These are phyloP conservation scores for Ustilago vetiveriae DNA, from an alignment of 1,284 basidiomycete species.

Conservation along the genomic window DNA sequence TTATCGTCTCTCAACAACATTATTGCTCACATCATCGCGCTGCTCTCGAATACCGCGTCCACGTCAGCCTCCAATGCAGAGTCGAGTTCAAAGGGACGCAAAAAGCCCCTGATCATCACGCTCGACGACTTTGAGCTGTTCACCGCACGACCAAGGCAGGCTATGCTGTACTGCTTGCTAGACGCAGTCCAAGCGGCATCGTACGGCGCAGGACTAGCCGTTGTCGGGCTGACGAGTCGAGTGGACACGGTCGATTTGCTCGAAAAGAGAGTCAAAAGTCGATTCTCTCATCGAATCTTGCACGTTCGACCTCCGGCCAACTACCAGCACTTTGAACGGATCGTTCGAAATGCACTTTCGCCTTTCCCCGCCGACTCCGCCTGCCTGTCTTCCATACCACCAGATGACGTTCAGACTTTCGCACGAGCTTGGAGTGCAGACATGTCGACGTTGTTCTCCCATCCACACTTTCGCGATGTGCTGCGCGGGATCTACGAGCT, in stretches of 20 bases:
- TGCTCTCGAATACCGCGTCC: conserved; percentile 47
- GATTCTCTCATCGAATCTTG: conserved; percentile 62
- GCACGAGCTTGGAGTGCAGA: conserved; percentile 32
- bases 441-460: conserved; percentile 19
- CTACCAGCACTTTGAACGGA: conserved; percentile 32
- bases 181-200: conserved; percentile 64
- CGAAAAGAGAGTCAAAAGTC: conserved; percentile 65
- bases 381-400: neutral
- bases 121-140: conserved; percentile 64
- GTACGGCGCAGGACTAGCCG: conserved; percentile 58
- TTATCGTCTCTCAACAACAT: conserved; percentile 49
- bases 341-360: conserved; percentile 42
- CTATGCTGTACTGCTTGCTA: conserved; percentile 64
- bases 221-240: conserved; percentile 57
- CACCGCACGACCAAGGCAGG: conserved; percentile 57
- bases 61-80: conserved; percentile 3
- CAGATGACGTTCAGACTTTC: conserved; percentile 1
- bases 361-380: neutral
- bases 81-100: neutral
- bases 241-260: conserved; percentile 61
- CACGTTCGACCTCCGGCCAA: conserved; percentile 51
- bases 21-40: conserved; percentile 55
- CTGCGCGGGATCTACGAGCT: conserved; percentile 47
- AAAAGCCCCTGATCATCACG: conserved; percentile 57
- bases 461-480: conserved; percentile 23